These are phyloP conservation scores for Pueraria montana DNA, from an alignment of 306 rosid genomes.

Conservation along the genomic window DNA sequence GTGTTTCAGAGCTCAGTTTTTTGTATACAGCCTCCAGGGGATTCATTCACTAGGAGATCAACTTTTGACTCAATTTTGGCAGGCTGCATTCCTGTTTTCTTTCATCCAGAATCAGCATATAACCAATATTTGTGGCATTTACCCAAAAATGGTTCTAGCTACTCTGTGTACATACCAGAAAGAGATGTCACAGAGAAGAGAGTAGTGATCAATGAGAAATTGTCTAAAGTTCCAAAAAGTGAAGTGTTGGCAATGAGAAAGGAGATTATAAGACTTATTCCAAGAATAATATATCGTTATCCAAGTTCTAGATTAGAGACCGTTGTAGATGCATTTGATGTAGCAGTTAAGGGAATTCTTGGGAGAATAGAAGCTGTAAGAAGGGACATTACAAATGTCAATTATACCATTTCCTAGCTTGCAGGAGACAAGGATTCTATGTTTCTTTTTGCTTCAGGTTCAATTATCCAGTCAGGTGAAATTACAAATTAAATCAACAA, in stretches of 20 bases:
- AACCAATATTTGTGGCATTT: constrained; percentile 70
- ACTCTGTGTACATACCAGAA: constrained; percentile 53
- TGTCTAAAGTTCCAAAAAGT: constrained; percentile 45
- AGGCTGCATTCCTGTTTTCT: constrained; percentile 73
- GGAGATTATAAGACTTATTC: constrained; percentile 60
- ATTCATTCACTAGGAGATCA: constrained; percentile 66
- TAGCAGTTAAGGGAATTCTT: constrained; percentile 65
- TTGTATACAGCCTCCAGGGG: constrained; percentile 70
- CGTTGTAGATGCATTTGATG: constrained; percentile 66
- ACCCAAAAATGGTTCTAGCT: constrained; percentile 46
- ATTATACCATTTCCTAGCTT: neutral
- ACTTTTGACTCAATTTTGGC: constrained; percentile 69
- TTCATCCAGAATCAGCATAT: constrained; percentile 65
- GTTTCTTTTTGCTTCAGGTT: neutral
- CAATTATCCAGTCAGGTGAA: neutral
- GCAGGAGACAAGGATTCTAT: neutral
- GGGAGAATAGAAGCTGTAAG: constrained; percentile 52
- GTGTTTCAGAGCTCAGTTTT: constrained; percentile 62
- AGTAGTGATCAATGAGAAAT: constrained; percentile 47
- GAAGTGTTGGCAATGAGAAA: constrained; percentile 59
- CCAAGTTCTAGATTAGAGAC: constrained; percentile 51
- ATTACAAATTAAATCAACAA: constrained; percentile 13
- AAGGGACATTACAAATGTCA: constrained; percentile 28
- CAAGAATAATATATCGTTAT: constrained; percentile 58
- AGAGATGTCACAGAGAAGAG: constrained; percentile 46